Conservation (phyloP, 1,284 basidiomycete genomes). For the Cystobasidium slooffiae region DNA sequence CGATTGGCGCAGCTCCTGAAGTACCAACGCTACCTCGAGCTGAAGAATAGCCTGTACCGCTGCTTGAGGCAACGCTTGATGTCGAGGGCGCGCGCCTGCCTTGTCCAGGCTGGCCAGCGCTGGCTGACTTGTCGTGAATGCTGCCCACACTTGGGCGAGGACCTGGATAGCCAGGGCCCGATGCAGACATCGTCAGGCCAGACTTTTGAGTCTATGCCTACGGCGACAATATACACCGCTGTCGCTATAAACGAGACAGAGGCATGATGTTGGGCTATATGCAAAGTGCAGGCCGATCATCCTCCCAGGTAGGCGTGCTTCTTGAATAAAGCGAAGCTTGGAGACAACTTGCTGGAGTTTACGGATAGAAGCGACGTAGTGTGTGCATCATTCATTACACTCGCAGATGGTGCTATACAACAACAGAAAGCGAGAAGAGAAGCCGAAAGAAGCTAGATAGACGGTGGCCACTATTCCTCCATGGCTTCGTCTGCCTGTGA, state of each 20-base stretch:
- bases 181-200: conserved; percentile 2
- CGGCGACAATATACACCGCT: neutral
- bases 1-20: neutral
- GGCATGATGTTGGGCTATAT: neutral
- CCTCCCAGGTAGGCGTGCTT: too few relatives aligned
- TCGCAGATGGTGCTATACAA: too few relatives aligned
- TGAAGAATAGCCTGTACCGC: conserved; percentile 24
- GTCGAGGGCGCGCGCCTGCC: conserved; percentile 33
- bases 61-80: conserved; percentile 37
- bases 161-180: conserved; percentile 16
- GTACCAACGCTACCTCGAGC: conserved; percentile 24
- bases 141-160: conserved; percentile 3
- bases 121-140: conserved; percentile 10
- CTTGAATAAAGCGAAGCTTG: neutral
- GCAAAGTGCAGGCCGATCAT: neutral
- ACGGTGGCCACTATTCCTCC: conserved; percentile 9
- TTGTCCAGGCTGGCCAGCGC: conserved; percentile 18
- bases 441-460: too few relatives aligned
- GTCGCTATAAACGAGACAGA: too few relatives aligned
- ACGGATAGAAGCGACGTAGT: neutral
- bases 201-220: neutral
- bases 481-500: neutral
- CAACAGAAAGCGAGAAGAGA: neutral
- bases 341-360: neutral
- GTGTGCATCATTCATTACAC: too few relatives aligned